Evolutionary conservation across 2,329 filamentous ascomycete genomes (phyloP).

Genomic region (Fusarium sp.): DNA sequence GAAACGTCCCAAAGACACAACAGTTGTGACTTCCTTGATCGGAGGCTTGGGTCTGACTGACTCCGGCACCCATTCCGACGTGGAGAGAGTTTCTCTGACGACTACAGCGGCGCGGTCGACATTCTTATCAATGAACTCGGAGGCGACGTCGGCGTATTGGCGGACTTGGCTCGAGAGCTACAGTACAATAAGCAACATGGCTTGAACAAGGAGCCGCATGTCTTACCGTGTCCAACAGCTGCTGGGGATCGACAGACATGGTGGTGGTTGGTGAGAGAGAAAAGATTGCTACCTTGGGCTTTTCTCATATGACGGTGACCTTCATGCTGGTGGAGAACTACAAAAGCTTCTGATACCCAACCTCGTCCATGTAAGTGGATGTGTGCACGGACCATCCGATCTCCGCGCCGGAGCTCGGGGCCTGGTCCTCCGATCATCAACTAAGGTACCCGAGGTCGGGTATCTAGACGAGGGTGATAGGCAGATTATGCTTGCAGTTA

Average conservation of each 20-base stretch:
- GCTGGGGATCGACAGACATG: conserved; percentile 85
- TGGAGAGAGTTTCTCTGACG: conserved; percentile 77
- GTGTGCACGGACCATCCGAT: conserved; percentile 43
- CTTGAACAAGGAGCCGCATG: conserved; percentile 3
- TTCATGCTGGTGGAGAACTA: conserved; percentile 48
- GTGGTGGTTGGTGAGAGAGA: conserved; percentile 50
- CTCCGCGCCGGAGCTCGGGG: conserved; percentile 41
- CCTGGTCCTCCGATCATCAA: conserved; percentile 24
- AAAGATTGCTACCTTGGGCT: conserved; percentile 43
- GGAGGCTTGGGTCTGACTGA: conserved; percentile 72
- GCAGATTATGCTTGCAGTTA: conserved; percentile 7
- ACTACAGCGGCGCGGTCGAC: conserved; percentile 81
- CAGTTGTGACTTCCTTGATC: conserved; percentile 51
- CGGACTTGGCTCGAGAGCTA: conserved; percentile 74
- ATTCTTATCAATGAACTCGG: conserved; percentile 83
- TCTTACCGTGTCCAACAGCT: conserved; percentile 81
- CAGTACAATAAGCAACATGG: conserved; percentile 24
- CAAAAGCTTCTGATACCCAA: conserved; percentile 45
- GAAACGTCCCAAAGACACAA: conserved; percentile 54
- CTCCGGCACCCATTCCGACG: conserved; percentile 79
- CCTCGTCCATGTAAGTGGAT: conserved; percentile 36
- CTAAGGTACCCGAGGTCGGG: conserved; percentile 25
- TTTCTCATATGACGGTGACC: conserved; percentile 49
- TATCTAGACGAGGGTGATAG: conserved; percentile 27
- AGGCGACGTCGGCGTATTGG: conserved; percentile 78